Percentiles rank a stretch among this genome's conserved stretches.
These are phyloP conservation scores for Pestalotiopsis sp. DNA, from an alignment of 2,329 filamentous ascomycete species.

Conservation along the genomic window DNA sequence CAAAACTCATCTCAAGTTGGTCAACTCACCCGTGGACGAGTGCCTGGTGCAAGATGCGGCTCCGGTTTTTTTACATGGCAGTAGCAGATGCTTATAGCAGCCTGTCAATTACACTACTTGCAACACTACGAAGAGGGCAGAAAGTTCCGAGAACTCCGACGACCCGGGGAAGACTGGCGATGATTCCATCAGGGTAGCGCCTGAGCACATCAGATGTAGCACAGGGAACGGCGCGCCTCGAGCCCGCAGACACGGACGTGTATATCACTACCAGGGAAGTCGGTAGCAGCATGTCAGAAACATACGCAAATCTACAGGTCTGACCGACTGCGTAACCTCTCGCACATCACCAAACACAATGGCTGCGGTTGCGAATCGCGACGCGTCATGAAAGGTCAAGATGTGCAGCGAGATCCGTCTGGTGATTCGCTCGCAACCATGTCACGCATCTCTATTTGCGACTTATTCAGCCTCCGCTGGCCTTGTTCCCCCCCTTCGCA, in stretches of 20 bases:
- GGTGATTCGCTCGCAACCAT: not conserved
- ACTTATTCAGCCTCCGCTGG: not conserved
- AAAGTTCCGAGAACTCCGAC: not conserved
- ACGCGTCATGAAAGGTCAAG: not conserved
- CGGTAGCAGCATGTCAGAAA: not conserved
- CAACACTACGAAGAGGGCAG: not conserved
- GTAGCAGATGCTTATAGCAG: not conserved
- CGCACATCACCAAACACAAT: not conserved
- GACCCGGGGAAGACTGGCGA: not conserved
- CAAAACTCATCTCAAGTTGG: not conserved
- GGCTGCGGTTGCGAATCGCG: not conserved
- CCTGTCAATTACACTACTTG: not conserved
- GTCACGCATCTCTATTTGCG: not conserved
- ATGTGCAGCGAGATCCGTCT: not conserved
- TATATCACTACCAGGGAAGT: not conserved
- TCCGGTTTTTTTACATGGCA: not conserved
- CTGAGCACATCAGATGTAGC: not conserved
- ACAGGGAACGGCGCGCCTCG: not conserved
- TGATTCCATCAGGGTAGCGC: not conserved
- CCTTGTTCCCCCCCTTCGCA: not conserved
- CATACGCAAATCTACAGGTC: not conserved
- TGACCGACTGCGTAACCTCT: not conserved
- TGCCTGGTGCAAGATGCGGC: not conserved
- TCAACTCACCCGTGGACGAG: not conserved
- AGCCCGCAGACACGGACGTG: not conserved